These are phyloP conservation scores for Eutrema yunnanense DNA, from an alignment of 345 rosid species.

Conservation along the genomic window DNA sequence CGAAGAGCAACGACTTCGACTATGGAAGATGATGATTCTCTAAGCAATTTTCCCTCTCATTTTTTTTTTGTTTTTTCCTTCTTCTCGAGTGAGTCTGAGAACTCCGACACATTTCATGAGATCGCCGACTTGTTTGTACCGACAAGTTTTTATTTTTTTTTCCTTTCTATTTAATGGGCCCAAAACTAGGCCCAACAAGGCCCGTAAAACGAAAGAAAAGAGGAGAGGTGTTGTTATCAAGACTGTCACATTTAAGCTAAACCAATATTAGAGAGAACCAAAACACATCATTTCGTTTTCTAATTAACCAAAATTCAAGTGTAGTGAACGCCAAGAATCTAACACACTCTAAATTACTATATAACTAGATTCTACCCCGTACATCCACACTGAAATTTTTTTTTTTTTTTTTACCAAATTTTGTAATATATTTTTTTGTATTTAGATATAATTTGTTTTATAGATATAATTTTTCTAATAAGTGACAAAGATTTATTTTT, in stretches of 20 bases:
- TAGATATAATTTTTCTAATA: no score
- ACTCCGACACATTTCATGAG: neutral
- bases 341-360: neutral
- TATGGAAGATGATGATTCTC: constrained; percentile 7
- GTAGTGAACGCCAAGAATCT: constrained; percentile 30
- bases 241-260: constrained; percentile 7
- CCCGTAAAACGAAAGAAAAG: neutral
- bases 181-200: neutral
- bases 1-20: neutral
- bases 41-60: constrained; percentile 22
- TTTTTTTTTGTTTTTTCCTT: neutral
- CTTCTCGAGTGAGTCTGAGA: neutral
- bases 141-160: neutral
- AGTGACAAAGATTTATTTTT: no score
- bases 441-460: no score
- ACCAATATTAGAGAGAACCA: neutral
- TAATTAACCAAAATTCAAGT: constrained; percentile 24
- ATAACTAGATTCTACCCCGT: no score
- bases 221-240: constrained; percentile 27
- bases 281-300: constrained; percentile 9
- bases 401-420: no score
- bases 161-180: neutral
- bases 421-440: no score
- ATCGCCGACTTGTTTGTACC: constrained; percentile 16
- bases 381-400: no score